A percentile compares a stretch with the other conserved stretches of the same genome.
Evolutionary conservation across 306 rosid species (phyloP).

Genomic region (Acacia crassicarpa): DNA sequence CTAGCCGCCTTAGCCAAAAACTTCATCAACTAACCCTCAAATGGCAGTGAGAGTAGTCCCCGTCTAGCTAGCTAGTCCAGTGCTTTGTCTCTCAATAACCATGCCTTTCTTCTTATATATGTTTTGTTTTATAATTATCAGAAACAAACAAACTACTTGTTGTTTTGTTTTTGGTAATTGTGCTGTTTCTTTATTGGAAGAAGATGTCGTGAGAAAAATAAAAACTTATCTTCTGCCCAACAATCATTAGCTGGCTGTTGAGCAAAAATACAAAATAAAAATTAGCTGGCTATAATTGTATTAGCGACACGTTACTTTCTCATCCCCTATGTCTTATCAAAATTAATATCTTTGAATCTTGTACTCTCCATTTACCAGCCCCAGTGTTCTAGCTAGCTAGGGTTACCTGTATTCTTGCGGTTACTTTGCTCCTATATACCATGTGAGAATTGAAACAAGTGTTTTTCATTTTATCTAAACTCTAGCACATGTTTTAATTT

Average conservation of each 20-base stretch:
- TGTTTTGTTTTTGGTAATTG: constrained; percentile 36
- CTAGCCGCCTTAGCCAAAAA: not conserved
- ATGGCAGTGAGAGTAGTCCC: not conserved
- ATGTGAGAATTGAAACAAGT: not conserved
- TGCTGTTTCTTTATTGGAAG: constrained; percentile 23
- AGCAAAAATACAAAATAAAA: too few relatives aligned
- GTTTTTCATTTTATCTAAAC: constrained; percentile 34
- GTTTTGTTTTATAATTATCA: constrained; percentile 7
- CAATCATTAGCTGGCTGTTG: not conserved
- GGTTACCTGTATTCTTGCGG: constrained; percentile 33
- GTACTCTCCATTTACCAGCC: not conserved
- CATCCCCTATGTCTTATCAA: not conserved
- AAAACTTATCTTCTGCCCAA: not conserved
- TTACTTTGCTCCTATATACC: not conserved
- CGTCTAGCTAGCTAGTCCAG: not conserved
- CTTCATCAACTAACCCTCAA: constrained; percentile 10
- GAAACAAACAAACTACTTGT: constrained; percentile 30
- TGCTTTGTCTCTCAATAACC: not conserved
- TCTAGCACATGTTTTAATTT: not conserved
- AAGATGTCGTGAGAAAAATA: constrained; percentile 6
- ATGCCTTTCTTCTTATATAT: constrained; percentile 4
- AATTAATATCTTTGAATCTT: constrained; percentile 39
- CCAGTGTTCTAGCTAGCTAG: constrained; percentile 34
- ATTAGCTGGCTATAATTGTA: constrained; percentile 14
- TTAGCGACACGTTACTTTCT: not conserved